These are phyloP conservation scores for Sicyos edulis DNA, from an alignment of 306 rosid species.

Conservation along the genomic window DNA sequence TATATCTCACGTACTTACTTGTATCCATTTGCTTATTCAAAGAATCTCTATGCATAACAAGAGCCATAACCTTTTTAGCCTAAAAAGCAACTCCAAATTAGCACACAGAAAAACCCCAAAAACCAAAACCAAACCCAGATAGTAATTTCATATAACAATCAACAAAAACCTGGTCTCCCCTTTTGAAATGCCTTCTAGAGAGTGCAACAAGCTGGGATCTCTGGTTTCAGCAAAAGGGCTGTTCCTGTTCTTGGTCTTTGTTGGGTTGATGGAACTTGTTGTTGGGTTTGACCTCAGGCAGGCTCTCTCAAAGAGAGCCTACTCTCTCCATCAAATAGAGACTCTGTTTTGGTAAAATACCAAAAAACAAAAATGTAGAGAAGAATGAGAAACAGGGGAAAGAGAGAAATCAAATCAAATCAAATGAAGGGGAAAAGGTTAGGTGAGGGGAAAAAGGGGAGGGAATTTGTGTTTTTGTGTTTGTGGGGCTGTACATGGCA, in stretches of 20 bases:
- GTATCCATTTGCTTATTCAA: conserved; percentile 61
- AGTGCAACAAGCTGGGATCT: neutral
- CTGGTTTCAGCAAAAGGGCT: neutral
- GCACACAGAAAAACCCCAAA: neutral
- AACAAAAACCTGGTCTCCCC: conserved; percentile 10
- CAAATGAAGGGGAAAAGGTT: conserved; percentile 14
- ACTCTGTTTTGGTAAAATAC: neutral
- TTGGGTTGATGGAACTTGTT: neutral
- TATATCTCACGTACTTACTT: conserved; percentile 83
- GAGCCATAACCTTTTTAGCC: conserved; percentile 40
- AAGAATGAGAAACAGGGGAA: conserved; percentile 10
- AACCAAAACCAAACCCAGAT: neutral
- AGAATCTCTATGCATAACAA: conserved; percentile 59
- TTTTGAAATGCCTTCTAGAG: neutral
- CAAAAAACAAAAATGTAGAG: neutral
- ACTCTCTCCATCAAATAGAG: conserved; percentile 19
- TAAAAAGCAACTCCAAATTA: no score
- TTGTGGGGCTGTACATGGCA: conserved; percentile 12
- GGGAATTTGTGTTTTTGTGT: conserved; percentile 18
- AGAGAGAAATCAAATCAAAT: neutral
- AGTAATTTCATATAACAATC: neutral
- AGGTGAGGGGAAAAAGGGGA: neutral
- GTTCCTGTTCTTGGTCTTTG: conserved; percentile 7
- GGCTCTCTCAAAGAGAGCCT: conserved; percentile 19
- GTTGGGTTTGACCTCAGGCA: neutral